phyloP scores from a whole-genome alignment of 805 yeast genomes.

The Komagataella mondaviorum region DNA sequence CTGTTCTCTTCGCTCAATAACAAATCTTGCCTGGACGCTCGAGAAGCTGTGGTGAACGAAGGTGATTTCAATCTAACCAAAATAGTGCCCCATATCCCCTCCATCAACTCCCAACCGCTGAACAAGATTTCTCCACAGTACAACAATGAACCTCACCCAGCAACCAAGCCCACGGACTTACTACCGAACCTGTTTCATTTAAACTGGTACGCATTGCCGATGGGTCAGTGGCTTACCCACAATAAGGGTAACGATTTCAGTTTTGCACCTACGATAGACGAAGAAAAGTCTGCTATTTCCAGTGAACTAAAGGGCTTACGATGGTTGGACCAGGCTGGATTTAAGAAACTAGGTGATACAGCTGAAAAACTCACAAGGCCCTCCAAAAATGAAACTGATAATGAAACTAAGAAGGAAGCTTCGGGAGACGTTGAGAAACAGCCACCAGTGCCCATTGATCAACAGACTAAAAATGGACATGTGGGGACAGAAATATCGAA shows the following conservation, averaged over 20 bases:
- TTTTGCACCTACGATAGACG: conserved; percentile 59
- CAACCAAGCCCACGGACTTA: conserved; percentile 32
- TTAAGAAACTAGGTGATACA: conserved; percentile 18
- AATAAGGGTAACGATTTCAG: conserved; percentile 27
- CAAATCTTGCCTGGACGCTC: conserved; percentile 63
- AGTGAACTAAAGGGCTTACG: conserved; percentile 34
- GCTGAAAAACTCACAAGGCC: conserved; percentile 4
- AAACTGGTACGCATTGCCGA: conserved; percentile 50
- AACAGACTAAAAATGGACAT: background rate
- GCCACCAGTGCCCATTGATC: background rate
- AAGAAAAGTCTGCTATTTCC: conserved; percentile 38
- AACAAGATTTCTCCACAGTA: conserved; percentile 28
- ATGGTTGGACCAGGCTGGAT: conserved; percentile 43
- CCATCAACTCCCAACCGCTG: conserved; percentile 23
- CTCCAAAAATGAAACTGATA: conserved; percentile 6
- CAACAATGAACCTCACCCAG: conserved; percentile 6
- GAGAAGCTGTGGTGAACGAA: conserved; percentile 48
- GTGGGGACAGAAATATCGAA: conserved; percentile 1
- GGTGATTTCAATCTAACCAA: conserved; percentile 55
- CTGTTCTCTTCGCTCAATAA: conserved; percentile 63
- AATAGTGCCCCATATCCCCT: conserved; percentile 40
- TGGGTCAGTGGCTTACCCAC: conserved; percentile 50
- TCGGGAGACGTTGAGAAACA: background rate
- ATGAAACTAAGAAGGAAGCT: conserved; percentile 2
- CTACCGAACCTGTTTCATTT: conserved; percentile 43